phyloP scores from a whole-genome alignment of 192 early-diverging fungal species.

The Podila horticola region DNA sequence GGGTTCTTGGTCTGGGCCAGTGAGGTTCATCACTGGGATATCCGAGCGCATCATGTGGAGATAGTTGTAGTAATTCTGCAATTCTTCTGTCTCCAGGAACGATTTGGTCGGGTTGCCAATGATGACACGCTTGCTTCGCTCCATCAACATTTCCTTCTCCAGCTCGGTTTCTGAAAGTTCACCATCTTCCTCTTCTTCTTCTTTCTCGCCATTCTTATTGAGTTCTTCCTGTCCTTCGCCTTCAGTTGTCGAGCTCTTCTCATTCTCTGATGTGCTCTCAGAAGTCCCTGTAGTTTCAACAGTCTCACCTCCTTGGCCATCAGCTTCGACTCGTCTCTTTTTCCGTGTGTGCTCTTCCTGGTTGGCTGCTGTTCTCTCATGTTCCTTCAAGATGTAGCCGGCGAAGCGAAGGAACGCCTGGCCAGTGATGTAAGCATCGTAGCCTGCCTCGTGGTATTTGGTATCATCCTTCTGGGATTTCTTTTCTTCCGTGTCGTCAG shows the following conservation, averaged over 20 bases:
- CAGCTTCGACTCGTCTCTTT: constrained; percentile 14
- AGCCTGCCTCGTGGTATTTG: constrained; percentile 91
- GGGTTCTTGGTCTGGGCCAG: constrained; percentile 57
- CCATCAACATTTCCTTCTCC: constrained; percentile 28
- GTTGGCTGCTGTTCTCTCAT: constrained; percentile 21
- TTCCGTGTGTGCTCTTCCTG: constrained; percentile 19
- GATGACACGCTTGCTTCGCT: constrained; percentile 25
- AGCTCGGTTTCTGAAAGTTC: constrained; percentile 29
- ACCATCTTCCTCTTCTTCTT: constrained; percentile 32
- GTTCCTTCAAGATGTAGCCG: constrained; percentile 56
- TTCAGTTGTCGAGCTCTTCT: background rate
- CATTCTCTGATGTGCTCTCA: background rate
- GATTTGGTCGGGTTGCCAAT: constrained; percentile 32
- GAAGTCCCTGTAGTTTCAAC: background rate
- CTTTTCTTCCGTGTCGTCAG: background rate
- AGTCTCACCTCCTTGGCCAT: background rate
- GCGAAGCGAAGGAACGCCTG: constrained; percentile 77
- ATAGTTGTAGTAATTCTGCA: constrained; percentile 62
- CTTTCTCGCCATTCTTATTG: background rate
- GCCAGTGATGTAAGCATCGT: constrained; percentile 92
- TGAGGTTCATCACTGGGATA: constrained; percentile 66
- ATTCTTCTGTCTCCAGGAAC: constrained; percentile 27
- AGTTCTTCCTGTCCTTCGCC: background rate
- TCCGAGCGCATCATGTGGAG: constrained; percentile 77
- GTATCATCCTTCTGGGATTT: constrained; percentile 15